Evolutionary conservation across 768 basidiomycete genomes (phyloP), one percentile per base, ranked within the genome.

Genomic region (Boletus huronensis): DNA sequence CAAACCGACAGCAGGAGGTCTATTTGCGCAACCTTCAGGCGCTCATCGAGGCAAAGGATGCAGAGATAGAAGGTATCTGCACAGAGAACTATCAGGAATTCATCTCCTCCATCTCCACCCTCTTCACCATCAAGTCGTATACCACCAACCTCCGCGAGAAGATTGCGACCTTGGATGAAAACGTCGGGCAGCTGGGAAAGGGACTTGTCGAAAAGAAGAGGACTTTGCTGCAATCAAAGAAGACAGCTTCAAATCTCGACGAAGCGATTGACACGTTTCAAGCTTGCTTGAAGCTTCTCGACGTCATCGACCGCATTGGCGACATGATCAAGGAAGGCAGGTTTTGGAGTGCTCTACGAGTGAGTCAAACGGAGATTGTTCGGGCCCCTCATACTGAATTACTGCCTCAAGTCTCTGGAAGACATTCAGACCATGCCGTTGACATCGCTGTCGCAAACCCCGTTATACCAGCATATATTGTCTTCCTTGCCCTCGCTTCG

Each of bases 51-150:
- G 85, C 93, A 59, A 97, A 98, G 75, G 97, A 99, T 70, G 79
- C 82, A 57, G 96, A 98, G 72, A 99, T 99, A 70, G 93, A 98
- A 74, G 84, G 82, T 55, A 94, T 98, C 70, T 98, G 97, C 74
- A 83, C 86, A 53, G 90, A 93, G 61, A 98, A 98, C 71, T 98
- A 98, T 65, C 93, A 95, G 73, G 96, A 98, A 73, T 99, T 99
- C 64, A 94, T 98, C 32, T 87, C 88, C 28, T 97, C 95, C 19
- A 94, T 98, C 16, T 93, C 93, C n/a, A 98, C 94, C 3, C 79
- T 99, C 58, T 88, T 98, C 72, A 88, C 88, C 44, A 93, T 99
- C 69, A 88, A 98, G 70, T 93, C 94, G 19, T 98, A 97, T 66
- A 98, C 97, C 35, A 91, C 88, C 61, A 93, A 88, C 71, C 84